Base-by-base conservation (phyloP, 345 rosid species). In the Lumnitzera racemosa region DNA sequence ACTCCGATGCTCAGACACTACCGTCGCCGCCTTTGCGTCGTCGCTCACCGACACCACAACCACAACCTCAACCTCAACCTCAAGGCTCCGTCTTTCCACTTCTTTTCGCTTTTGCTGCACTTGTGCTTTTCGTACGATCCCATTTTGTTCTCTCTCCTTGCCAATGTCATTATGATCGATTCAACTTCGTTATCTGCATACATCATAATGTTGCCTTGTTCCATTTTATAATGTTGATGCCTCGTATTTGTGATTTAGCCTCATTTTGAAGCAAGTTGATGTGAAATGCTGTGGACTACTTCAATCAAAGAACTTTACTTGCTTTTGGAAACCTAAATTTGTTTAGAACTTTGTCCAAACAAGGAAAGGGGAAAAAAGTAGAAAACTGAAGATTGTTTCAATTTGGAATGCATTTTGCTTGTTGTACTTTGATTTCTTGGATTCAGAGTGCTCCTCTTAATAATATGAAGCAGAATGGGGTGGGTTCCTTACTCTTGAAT, bases 101-200 rank as follows among this genome's bases (percentile, higher is more conserved):
- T 2, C 79, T 86, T 41, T 53, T 82, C 57, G 48, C 61, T 48
- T 72, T 83, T 53, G 23, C 65, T 46, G 87, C 66, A 49, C 55
- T 86, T 62, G 49, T 75, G 52, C 65, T 72, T 16, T 23, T 73
- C 70, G 95, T 86, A 78, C 56, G 49, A 62, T 29, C 46, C 59
- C 53, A 11, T n/a, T 46, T 46, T 29, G 50, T 62, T 25, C 3
- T 59, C 16, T 51, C 49, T 49, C 54, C 49, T 54, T 48, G 13
- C 10, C 12, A 15, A 24, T 23, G 12, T 49, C 2, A 9, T 62
- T 51, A 51, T 24, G 43, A 7, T 36, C 43, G 10, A 36, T 9
- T 36, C 43, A 36, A 36, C 9, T 36, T 36, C 1, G 10, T 6
- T 36, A 36, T 36, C 43, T 7, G 43, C 43, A 36, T 36, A 5